Evolutionary conservation across 2,329 filamentous ascomycete species (phyloP), one percentile per base, ranked within the genome.

Genomic region (Metarhizium rileyi): DNA sequence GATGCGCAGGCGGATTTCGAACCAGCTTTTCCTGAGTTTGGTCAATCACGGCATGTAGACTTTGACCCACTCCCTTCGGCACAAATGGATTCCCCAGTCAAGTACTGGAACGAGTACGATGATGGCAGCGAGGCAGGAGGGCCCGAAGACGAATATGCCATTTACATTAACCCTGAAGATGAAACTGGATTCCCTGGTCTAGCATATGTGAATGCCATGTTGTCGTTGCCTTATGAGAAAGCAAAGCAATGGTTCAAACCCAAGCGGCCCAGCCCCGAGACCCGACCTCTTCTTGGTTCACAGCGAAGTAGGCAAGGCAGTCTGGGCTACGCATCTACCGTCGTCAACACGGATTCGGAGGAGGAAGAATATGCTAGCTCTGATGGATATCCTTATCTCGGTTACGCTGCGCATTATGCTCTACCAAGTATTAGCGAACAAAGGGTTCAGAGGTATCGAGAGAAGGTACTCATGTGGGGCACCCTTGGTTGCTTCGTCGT

Each of bases 81-180:
- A 5, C 51, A 57, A 14, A 53, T 57, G 33, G 48, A 57, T 7
- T 57, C 63, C 7, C 62, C 63, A 46, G 59, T 67, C 16, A 70
- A 72, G 43, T 93, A 91, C 62, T 94, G 88, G 87, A 91, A 87
- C 64, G 88, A 94, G 64, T 93, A 91, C 64, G 88, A 94, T 56
- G 70, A 90, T 61, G 86, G 86, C 8, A 89, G 87, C 62, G 86
- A 90, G 49, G 70, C 67, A 2, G 77, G 74, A 46, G 80, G 76
- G 3, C 68, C 74, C 14, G 75, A 81, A 41, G 76, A 78, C 33
- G 77, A 76, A 27, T 93, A 89, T 63, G 76, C 80, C 42, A 83
- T 93, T 56, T 89, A 87, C 59, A 72, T 91, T 52, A 77, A 90
- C 60, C 86, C 87, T 0, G 76, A 87, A 56, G 78, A 78, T 1